Conservation (phyloP, 2,329 filamentous ascomycete species). For the Ophiostoma quercus region DNA sequence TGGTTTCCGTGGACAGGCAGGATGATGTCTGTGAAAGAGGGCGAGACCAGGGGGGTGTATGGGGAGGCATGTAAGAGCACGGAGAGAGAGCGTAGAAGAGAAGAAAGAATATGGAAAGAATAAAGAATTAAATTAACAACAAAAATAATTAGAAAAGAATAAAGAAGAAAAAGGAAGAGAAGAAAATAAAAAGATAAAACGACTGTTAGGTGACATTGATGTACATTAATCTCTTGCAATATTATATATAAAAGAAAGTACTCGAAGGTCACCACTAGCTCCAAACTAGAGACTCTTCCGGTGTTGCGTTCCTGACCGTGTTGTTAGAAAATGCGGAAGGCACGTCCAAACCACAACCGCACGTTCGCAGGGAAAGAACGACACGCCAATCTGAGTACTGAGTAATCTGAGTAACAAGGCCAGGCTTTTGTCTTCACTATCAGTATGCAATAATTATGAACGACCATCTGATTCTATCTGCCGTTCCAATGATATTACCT, state of each 20-base stretch:
- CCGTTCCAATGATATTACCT: background rate
- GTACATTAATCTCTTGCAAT: background rate
- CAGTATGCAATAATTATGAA: background rate
- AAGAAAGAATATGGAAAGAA: background rate
- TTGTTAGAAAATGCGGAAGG: conserved; percentile 22
- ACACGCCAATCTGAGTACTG: background rate
- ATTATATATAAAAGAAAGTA: background rate
- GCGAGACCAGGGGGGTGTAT: conserved; percentile 23
- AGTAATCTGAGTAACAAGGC: background rate
- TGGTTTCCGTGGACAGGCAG: conserved; percentile 13
- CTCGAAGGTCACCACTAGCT: conserved; percentile 12
- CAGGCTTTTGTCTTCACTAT: background rate
- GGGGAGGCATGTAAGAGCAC: conserved; percentile 28
- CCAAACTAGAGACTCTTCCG: conserved; percentile 14
- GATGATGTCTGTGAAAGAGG: conserved; percentile 27
- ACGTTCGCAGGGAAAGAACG: conserved; percentile 4
- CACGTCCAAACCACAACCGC: conserved; percentile 18
- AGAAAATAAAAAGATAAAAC: background rate
- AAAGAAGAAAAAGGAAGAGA: background rate
- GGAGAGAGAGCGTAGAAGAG: conserved; percentile 14
- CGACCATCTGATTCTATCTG: background rate
- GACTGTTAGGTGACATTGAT: background rate
- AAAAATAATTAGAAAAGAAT: conserved; percentile 17
- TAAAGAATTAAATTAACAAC: conserved; percentile 15
- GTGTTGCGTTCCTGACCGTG: conserved; percentile 19